Evolutionary conservation across 306 rosid genomes (phyloP).

Genomic region (Cicer bijugum): DNA sequence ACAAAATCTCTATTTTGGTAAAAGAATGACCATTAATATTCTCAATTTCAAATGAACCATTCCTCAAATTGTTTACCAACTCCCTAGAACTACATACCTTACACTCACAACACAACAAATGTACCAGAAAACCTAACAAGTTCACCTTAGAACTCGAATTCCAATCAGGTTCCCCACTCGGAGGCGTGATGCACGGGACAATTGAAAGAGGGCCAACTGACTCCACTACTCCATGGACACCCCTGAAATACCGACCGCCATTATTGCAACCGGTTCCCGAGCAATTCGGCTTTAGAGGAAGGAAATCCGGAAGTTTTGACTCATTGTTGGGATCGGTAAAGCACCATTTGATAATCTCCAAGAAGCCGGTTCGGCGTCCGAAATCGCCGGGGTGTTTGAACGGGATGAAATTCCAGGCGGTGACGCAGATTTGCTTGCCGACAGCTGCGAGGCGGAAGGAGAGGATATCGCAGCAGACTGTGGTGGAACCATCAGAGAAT

Average conservation of each 20-base stretch:
- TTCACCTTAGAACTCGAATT: slow-evolving; percentile 44
- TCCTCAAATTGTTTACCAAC: slow-evolving; percentile 35
- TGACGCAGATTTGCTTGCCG: slow-evolving; percentile 54
- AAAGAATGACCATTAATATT: slow-evolving; percentile 56
- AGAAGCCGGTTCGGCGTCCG: slow-evolving; percentile 53
- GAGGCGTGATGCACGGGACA: slow-evolving; percentile 59
- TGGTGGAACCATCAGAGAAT: slow-evolving; percentile 68
- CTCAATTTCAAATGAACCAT: slow-evolving; percentile 37
- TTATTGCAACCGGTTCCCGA: not conserved
- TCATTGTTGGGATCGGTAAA: slow-evolving; percentile 45
- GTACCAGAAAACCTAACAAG: slow-evolving; percentile 64
- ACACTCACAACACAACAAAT: slow-evolving; percentile 67
- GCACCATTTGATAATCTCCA: slow-evolving; percentile 81
- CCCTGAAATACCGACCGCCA: slow-evolving; percentile 30
- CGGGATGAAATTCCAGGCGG: slow-evolving; percentile 86
- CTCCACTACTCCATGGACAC: slow-evolving; percentile 62
- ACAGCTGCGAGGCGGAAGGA: slow-evolving; percentile 51
- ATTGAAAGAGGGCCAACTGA: slow-evolving; percentile 60
- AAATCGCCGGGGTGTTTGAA: slow-evolving; percentile 29
- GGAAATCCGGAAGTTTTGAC: slow-evolving; percentile 34
- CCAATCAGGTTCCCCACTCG: slow-evolving; percentile 8
- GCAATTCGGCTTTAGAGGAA: slow-evolving; percentile 42
- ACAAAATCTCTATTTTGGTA: slow-evolving; percentile 55
- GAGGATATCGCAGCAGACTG: slow-evolving; percentile 82
- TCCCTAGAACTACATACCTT: slow-evolving; percentile 55